Percentiles rank a stretch among this genome's conserved stretches.
Conservation (phyloP, 805 yeast genomes). For the Phaffomyces opuntiae region DNA sequence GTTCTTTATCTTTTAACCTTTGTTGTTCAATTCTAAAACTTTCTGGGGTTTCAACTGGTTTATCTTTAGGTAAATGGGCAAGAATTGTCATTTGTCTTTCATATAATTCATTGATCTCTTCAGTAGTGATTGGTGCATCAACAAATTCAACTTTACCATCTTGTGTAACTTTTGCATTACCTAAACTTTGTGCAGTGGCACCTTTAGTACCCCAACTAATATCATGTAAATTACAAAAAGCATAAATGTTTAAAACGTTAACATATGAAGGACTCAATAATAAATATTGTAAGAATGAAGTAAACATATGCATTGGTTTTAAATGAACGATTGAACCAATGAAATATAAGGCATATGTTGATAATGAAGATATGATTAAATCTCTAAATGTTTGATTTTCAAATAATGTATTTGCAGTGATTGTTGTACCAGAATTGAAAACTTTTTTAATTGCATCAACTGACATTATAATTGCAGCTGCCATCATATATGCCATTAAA, state of each 20-base stretch:
- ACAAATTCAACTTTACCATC: slow-evolving; percentile 57
- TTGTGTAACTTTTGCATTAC: slow-evolving; percentile 68
- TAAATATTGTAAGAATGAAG: slow-evolving; percentile 79
- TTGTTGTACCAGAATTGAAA: slow-evolving; percentile 21
- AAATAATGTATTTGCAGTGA: slow-evolving; percentile 42
- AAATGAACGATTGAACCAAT: slow-evolving; percentile 73
- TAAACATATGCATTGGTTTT: slow-evolving; percentile 90
- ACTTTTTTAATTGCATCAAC: slow-evolving; percentile 59
- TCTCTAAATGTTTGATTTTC: slow-evolving; percentile 74
- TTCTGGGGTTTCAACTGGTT: slow-evolving; percentile 24
- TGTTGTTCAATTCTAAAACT: slow-evolving; percentile 25
- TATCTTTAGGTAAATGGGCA: slow-evolving; percentile 27
- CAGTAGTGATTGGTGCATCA: slow-evolving; percentile 67
- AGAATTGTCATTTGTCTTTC: slow-evolving; percentile 55
- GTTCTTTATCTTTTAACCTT: slow-evolving; percentile 28
- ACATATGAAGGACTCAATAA: slow-evolving; percentile 83
- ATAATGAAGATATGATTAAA: slow-evolving; percentile 73
- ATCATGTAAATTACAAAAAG: slow-evolving; percentile 94
- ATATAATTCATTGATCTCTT: slow-evolving; percentile 73
- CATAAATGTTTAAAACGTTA: slow-evolving; percentile 87
- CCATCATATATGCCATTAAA: slow-evolving; percentile 81
- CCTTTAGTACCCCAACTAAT: slow-evolving; percentile 98
- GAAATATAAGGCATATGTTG: slow-evolving; percentile 79
- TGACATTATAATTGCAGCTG: slow-evolving; percentile 79
- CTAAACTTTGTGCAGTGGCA: slow-evolving; percentile 66